Base-by-base conservation (phyloP, 768 basidiomycete species). In the Calocera viscosa region DNA sequence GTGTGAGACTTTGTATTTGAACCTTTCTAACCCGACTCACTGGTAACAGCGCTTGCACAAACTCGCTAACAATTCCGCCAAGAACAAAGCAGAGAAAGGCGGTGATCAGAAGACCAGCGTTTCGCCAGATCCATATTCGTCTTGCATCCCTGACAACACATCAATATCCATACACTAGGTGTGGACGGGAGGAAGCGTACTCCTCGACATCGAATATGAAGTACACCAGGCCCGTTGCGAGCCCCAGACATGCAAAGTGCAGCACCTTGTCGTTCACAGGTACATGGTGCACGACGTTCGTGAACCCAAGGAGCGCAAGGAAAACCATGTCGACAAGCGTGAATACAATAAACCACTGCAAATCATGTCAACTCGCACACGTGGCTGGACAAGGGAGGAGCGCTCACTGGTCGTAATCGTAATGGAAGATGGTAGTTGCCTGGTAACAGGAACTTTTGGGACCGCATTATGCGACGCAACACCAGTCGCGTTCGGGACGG, bases 201-300 rank as follows among this genome's bases (percentile, higher is more conserved):
- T 93, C 91, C 68, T 93, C 91, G 10, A 91, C 86, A 71, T 93
- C 91, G 35, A 90, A 82, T 60, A 92, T 89, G 72, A 91, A 92
- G 76, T 91, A 93, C 75, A 92, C 92, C 5, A 91, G 83, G 1
- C 77, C 85, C 0, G 90, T 93, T 1, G 90, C 89, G 28, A 89
- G 69, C 65, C 80, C 79, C 67, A 93, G 87, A 74, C 89, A 91
- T 12, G 88, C 70, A 72, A 93, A 90, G 72, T 89, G 91, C 30
- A 91, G 76, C 17, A 91, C 73, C 75, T 91, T 34, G 49, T 60
- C 41, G 41, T 64, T 63, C 35, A 66, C 35, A 17, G 28, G 64
- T 41, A 39, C 83, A 38, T 65, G 76, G 68, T 80, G 79, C 19
- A 85, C 78, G 70, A 87, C 78, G 76, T 89, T 83, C 43, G 91